These are phyloP conservation scores for Exophiala xenobiotica DNA, from an alignment of 2,329 filamentous ascomycete species.

Conservation along the genomic window DNA sequence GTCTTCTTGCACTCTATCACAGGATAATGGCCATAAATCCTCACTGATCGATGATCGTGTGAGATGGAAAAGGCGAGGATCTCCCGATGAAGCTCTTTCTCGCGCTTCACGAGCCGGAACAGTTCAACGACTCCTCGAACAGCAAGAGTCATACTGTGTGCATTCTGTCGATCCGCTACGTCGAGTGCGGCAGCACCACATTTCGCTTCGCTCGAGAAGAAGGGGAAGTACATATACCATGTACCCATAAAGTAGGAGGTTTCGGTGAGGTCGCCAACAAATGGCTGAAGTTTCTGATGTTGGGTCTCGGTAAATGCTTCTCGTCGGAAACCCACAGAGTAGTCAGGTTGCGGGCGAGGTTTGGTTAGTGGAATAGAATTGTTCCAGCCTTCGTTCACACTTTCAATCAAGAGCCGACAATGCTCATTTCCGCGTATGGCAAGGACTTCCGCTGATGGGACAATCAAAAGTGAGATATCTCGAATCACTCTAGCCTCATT, in stretches of 20 bases:
- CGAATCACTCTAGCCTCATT: conserved; percentile 39
- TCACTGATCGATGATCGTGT: conserved; percentile 35
- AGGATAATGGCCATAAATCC: conserved; percentile 46
- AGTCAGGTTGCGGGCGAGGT: conserved; percentile 17
- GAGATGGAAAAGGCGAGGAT: conserved; percentile 49
- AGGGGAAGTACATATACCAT: conserved; percentile 31
- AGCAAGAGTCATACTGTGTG: conserved; percentile 36
- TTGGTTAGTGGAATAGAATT: conserved; percentile 32
- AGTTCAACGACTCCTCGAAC: conserved; percentile 42
- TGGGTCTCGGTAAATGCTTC: conserved; percentile 38
- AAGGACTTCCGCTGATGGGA: conserved; percentile 39
- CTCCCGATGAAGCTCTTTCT: conserved; percentile 40
- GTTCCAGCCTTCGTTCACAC: conserved; percentile 37
- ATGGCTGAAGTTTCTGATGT: conserved; percentile 34
- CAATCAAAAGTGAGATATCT: conserved; percentile 38
- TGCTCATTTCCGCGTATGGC: conserved; percentile 29
- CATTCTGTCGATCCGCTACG: conserved; percentile 34
- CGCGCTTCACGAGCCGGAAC: conserved; percentile 35
- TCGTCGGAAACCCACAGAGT: conserved; percentile 36
- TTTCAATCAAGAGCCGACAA: conserved; percentile 34
- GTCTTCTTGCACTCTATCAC: conserved; percentile 36
- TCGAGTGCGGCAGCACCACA: conserved; percentile 29
- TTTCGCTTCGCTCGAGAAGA: conserved; percentile 32
- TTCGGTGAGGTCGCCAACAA: conserved; percentile 24
- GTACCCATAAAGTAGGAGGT: conserved; percentile 29